Conservation (phyloP, 805 yeast genomes). For the Candida krabiensis region DNA sequence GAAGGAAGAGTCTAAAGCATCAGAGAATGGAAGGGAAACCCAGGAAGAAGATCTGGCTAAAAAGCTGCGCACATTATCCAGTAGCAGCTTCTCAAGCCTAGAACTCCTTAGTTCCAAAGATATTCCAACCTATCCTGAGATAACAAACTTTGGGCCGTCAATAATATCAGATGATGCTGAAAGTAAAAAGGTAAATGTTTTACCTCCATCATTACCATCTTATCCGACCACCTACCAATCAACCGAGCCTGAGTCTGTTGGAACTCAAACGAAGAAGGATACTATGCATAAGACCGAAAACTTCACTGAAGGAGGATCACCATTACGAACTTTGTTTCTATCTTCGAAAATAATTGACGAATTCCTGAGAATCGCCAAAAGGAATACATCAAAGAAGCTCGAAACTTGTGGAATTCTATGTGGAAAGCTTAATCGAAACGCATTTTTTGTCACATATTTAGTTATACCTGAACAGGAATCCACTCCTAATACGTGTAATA, state of each 20-base stretch:
- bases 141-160: slow-evolving; percentile 15
- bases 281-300: slow-evolving; percentile 39
- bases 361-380: slow-evolving; percentile 47
- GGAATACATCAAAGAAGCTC: slow-evolving; percentile 49
- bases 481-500: slow-evolving; percentile 61
- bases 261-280: slow-evolving; percentile 6
- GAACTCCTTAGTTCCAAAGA: slow-evolving; percentile 9
- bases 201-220: slow-evolving; percentile 10
- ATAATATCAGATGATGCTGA: not conserved
- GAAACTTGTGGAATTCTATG: slow-evolving; percentile 71
- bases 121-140: slow-evolving; percentile 20
- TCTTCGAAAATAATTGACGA: slow-evolving; percentile 43
- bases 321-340: slow-evolving; percentile 51
- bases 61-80: slow-evolving; percentile 25
- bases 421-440: slow-evolving; percentile 59
- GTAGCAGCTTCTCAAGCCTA: slow-evolving; percentile 17
- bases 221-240: not conserved
- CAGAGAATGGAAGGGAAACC: slow-evolving; percentile 6
- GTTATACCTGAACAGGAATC: slow-evolving; percentile 64
- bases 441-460: slow-evolving; percentile 61
- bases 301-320: slow-evolving; percentile 55
- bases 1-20: not conserved
- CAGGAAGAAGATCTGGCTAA: slow-evolving; percentile 20
- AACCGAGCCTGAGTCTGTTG: not conserved
- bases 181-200: not conserved